Conservation (phyloP, 768 basidiomycete species). For the Suillus spraguei region DNA sequence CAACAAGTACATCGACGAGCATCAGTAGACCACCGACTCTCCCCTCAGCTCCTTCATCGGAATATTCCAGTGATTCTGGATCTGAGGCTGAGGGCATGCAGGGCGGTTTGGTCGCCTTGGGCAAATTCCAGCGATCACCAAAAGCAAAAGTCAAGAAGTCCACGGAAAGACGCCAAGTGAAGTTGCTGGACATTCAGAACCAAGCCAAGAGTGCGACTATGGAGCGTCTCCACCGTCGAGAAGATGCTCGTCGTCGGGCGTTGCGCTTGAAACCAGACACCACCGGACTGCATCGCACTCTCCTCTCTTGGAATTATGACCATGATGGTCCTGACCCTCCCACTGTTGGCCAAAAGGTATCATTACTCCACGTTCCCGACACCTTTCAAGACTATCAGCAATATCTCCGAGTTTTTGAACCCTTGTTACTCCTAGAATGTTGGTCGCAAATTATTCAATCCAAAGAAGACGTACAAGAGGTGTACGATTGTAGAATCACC, state of each 20-base stretch:
- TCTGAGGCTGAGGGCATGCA: constrained; percentile 51
- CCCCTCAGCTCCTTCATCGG: constrained; percentile 18
- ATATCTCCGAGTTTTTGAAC: constrained; percentile 79
- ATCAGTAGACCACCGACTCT: constrained; percentile 32
- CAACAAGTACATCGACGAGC: constrained; percentile 31
- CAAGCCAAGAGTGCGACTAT: constrained; percentile 44
- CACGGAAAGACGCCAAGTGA: constrained; percentile 62
- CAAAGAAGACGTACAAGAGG: constrained; percentile 62
- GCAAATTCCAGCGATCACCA: constrained; percentile 62
- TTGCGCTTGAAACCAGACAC: constrained; percentile 84
- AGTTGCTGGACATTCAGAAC: constrained; percentile 57
- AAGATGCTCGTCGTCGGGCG: constrained; percentile 60
- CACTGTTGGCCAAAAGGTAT: constrained; percentile 35
- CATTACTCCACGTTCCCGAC: constrained; percentile 55
- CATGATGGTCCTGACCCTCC: constrained; percentile 68
- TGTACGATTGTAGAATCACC: constrained; percentile 63
- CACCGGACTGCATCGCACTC: constrained; percentile 68
- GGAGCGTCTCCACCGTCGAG: constrained; percentile 55
- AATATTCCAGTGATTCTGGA: constrained; percentile 48
- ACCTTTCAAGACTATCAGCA: constrained; percentile 64
- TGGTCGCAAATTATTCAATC: constrained; percentile 87
- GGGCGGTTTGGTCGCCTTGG: constrained; percentile 54
- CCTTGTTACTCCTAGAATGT: constrained; percentile 83
- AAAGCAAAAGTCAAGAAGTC: constrained; percentile 60
- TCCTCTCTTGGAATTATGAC: constrained; percentile 88